Percentiles rank a stretch among this genome's conserved stretches.
Evolutionary conservation across 1,284 basidiomycete genomes (phyloP).

Genomic region (Naganishia sp.): DNA sequence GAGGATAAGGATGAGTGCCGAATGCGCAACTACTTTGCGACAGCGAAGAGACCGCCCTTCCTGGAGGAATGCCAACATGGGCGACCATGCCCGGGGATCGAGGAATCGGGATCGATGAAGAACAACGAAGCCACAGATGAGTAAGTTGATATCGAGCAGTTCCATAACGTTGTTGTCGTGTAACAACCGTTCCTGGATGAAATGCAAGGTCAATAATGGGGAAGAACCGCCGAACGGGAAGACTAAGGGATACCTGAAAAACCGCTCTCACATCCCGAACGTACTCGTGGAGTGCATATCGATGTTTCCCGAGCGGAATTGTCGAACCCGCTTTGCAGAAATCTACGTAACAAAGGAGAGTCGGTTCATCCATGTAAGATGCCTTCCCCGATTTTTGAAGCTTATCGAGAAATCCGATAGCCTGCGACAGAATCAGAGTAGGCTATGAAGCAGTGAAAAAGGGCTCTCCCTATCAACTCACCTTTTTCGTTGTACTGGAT

Average conservation of each 20-base stretch:
- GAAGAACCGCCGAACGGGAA: background rate
- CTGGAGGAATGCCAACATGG: conserved; percentile 16
- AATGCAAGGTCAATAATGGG: background rate
- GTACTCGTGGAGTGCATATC: conserved; percentile 27
- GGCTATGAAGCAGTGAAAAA: background rate
- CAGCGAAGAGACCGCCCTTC: conserved; percentile 22
- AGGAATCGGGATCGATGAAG: conserved; percentile 64
- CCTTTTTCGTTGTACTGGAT: conserved; percentile 51
- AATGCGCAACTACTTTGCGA: conserved; percentile 19
- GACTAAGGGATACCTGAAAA: conserved; percentile 61
- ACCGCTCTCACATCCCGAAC: conserved; percentile 46
- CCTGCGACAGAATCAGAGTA: background rate
- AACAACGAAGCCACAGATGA: conserved; percentile 71
- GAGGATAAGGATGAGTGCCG: conserved; percentile 22
- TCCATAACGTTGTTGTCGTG: conserved; percentile 60
- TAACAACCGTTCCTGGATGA: conserved; percentile 45
- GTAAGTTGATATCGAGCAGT: conserved; percentile 74
- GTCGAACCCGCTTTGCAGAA: conserved; percentile 28
- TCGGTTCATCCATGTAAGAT: conserved; percentile 27
- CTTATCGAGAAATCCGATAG: conserved; percentile 50
- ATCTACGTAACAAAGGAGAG: conserved; percentile 29
- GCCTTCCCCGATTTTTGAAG: conserved; percentile 45
- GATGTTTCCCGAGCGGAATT: conserved; percentile 18
- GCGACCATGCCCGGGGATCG: conserved; percentile 19
- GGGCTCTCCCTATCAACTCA: conserved; percentile 15